Evolutionary conservation across 495 filamentous ascomycete species (phyloP), one percentile per base, ranked within the genome.

Genomic region (Staphylotrichum longicolle): DNA sequence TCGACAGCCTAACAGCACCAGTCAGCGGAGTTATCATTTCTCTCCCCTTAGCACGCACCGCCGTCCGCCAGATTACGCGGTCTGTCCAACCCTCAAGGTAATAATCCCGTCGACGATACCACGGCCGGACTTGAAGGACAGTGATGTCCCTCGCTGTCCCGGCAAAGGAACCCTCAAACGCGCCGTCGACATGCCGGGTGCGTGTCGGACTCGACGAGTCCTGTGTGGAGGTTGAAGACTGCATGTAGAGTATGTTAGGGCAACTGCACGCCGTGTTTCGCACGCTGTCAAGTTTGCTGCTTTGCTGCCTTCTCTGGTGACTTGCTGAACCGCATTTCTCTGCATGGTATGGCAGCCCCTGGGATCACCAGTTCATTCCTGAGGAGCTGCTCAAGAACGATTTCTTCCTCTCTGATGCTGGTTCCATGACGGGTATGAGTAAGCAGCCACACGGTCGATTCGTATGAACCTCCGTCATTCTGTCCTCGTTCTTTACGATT

Each of bases 1-100:
- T 75, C 72, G 27, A 72, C 69, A 33, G 73, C 49, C 72, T 74
- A 27, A 34, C 9, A 27, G 7, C 4, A 5, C 5, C 4, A 32
- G 11, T 52, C 2, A 41, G 30, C 5, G 3, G 1, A 27, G 20
- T 27, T 27, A 27, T 27, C 20, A 27, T 1, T 27, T 27, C 20
- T 27, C 20, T 27, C 1, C 6, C 5, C 11, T 2, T 12, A 10
- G 35, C 15, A 55, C 59, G 44, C 15, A 64, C 58, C 52, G 54
- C 46, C 15, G 58, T 45, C 3, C 62, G 42, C 55, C 58, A 64
- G 11, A 71, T 62, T 9, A 62, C 57, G 10, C 58, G 37, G 52
- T 70, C 63, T 5, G 54, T 41, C 70, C 68, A 70, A 3, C 66
- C 70, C 7, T 57, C 52, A 2, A 56, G 61, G 15, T 62, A 70